A percentile compares a stretch with the other conserved stretches of the same genome.
Conservation (phyloP, 495 filamentous ascomycete species). For the Zalerion maritima region DNA sequence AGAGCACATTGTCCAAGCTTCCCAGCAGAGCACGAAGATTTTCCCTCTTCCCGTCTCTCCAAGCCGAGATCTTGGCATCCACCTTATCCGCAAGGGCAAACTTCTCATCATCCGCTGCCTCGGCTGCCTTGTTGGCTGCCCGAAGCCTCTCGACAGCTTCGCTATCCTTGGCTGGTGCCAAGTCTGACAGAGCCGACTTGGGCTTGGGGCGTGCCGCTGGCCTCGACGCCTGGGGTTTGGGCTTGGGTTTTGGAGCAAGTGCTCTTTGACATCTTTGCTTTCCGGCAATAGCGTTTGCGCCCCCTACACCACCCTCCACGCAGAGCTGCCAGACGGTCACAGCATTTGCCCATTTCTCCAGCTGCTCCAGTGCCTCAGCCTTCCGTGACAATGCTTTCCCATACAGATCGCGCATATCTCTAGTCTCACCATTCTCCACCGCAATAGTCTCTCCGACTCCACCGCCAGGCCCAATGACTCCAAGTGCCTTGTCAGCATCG, state of each 20-base stretch:
- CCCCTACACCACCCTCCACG: conserved; percentile 73
- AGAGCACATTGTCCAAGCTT: conserved; percentile 81
- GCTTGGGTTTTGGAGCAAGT: conserved; percentile 41
- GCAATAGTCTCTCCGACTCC: conserved; percentile 71
- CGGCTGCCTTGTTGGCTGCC: conserved; percentile 67
- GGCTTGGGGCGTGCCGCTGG: conserved; percentile 24
- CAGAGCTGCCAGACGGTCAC: conserved; percentile 63
- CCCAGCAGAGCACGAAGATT: conserved; percentile 79
- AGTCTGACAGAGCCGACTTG: conserved; percentile 33
- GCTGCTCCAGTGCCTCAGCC: conserved; percentile 87
- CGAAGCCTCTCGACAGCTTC: conserved; percentile 68
- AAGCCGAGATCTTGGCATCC: conserved; percentile 57
- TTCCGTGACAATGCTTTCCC: conserved; percentile 87
- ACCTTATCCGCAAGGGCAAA: conserved; percentile 76
- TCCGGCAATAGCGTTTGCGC: conserved; percentile 66
- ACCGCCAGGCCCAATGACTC: conserved; percentile 60
- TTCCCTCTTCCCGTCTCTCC: conserved; percentile 80
- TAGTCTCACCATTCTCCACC: conserved; percentile 39
- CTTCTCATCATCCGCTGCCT: conserved; percentile 78
- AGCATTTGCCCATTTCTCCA: conserved; percentile 87
- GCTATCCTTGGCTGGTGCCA: conserved; percentile 21
- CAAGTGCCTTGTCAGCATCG: conserved; percentile 70
- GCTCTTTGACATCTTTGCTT: conserved; percentile 86
- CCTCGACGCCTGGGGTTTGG: conserved; percentile 15
- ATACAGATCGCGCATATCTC: conserved; percentile 85